Percentiles rank a stretch among this genome's conserved stretches.
Evolutionary conservation across 2,329 filamentous ascomycete genomes (phyloP).

Genomic region (Sclerotinia spermophila): DNA sequence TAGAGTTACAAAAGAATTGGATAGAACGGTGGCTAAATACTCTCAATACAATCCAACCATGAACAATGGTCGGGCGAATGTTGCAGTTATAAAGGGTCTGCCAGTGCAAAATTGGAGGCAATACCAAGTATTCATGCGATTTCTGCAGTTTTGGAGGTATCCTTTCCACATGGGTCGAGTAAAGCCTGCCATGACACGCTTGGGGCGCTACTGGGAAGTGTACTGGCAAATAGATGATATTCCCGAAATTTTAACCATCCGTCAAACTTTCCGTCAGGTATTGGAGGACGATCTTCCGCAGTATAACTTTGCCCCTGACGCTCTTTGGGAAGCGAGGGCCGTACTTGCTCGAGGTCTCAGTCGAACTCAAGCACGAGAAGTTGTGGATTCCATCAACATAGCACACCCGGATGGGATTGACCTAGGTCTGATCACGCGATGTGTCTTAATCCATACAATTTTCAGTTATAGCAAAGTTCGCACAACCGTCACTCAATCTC

Average conservation of each 20-base stretch:
- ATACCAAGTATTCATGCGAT: slow-evolving; percentile 10
- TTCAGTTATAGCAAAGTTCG: neutral
- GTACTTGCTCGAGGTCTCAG: slow-evolving; percentile 1
- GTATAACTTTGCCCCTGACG: neutral
- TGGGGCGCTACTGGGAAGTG: neutral
- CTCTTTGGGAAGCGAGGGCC: neutral
- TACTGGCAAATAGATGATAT: slow-evolving; percentile 8
- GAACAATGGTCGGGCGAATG: slow-evolving; percentile 2
- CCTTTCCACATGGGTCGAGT: neutral
- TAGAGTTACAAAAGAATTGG: neutral
- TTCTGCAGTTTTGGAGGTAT: neutral
- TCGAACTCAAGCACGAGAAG: neutral
- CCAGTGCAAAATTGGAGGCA: slow-evolving; percentile 15
- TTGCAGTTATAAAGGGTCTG: slow-evolving; percentile 3
- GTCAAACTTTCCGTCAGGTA: neutral
- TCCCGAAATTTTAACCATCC: slow-evolving; percentile 1
- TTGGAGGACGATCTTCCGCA: neutral
- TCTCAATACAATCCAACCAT: neutral
- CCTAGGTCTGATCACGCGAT: slow-evolving; percentile 9
- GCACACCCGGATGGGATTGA: slow-evolving; percentile 10
- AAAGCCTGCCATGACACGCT: neutral
- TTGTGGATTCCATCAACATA: slow-evolving; percentile 8
- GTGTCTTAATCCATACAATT: slow-evolving; percentile 5
- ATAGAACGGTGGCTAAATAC: neutral
- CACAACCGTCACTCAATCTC: slow-evolving; percentile 1